A percentile compares a stretch with the other conserved stretches of the same genome.
Evolutionary conservation across 78 protist genomes (phyloP).

Genomic region (Protostelium mycophagum): DNA sequence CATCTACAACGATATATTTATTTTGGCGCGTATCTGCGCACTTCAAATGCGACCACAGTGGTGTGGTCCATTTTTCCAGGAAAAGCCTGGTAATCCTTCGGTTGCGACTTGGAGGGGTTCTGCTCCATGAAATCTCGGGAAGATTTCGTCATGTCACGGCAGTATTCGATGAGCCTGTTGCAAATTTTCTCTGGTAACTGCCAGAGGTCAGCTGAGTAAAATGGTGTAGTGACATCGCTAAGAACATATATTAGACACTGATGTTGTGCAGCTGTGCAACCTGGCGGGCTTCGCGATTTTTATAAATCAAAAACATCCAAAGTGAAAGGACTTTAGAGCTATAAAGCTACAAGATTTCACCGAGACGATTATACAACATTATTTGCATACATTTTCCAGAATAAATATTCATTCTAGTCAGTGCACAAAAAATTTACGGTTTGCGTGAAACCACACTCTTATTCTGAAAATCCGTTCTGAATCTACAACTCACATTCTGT

Average conservation of each 20-base stretch:
- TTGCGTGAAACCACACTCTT: no score
- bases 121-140: conserved; percentile 47
- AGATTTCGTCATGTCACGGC: conserved; percentile 31
- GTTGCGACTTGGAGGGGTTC: conserved; percentile 30
- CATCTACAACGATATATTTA: neutral
- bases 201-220: neutral
- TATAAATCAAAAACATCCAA: no score
- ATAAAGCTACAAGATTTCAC: no score
- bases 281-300: no score
- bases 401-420: no score
- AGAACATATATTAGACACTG: neutral
- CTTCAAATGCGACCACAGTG: conserved; percentile 38
- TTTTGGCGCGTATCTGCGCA: conserved; percentile 3
- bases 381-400: no score
- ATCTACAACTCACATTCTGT: no score
- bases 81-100: conserved; percentile 40
- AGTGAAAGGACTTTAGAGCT: no score
- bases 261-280: no score
- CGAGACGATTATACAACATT: no score
- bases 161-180: conserved; percentile 26
- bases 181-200: conserved; percentile 14
- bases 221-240: neutral
- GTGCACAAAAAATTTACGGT: no score
- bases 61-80: conserved; percentile 67
- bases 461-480: no score